A percentile compares a stretch with the other conserved stretches of the same genome.
phyloP scores from a whole-genome alignment of 1,139 yeast species.

The Suhomyces anneliseae region DNA sequence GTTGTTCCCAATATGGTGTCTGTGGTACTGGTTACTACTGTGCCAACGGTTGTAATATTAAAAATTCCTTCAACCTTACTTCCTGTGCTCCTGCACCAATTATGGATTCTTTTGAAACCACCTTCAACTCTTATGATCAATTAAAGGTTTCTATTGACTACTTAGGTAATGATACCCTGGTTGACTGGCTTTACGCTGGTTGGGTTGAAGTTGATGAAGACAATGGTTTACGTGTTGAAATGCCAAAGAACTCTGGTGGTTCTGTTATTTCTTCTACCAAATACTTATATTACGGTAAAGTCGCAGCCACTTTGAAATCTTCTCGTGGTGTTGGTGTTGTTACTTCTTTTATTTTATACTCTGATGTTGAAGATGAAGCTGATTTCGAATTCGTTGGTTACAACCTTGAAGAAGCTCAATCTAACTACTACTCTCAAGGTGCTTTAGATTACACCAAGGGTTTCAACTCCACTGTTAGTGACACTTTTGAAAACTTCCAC shows the following conservation, averaged over 20 bases:
- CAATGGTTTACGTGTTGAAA: slow-evolving; percentile 64
- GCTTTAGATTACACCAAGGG: slow-evolving; percentile 65
- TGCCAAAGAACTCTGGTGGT: slow-evolving; percentile 77
- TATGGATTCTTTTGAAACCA: slow-evolving; percentile 34
- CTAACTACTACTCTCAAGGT: slow-evolving; percentile 81
- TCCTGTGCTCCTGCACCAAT: slow-evolving; percentile 70
- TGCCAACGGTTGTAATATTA: slow-evolving; percentile 79
- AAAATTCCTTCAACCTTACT: slow-evolving; percentile 56
- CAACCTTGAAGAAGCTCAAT: slow-evolving; percentile 62
- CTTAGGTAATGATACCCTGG: slow-evolving; percentile 67
- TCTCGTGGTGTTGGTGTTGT: slow-evolving; percentile 81
- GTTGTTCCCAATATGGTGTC: slow-evolving; percentile 81
- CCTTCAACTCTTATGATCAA: slow-evolving; percentile 37
- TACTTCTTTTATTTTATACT: slow-evolving; percentile 79
- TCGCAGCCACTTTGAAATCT: slow-evolving; percentile 66
- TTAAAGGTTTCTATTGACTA: slow-evolving; percentile 43
- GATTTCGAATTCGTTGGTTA: slow-evolving; percentile 86
- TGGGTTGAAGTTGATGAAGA: slow-evolving; percentile 54
- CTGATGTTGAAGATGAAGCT: slow-evolving; percentile 87
- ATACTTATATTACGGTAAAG: slow-evolving; percentile 86
- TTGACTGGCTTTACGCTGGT: slow-evolving; percentile 79
- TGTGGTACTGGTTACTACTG: slow-evolving; percentile 85
- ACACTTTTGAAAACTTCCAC: slow-evolving; percentile 71
- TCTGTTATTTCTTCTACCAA: slow-evolving; percentile 79
- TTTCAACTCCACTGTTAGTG: slow-evolving; percentile 41